Percentiles rank a stretch among this genome's conserved stretches.
Evolutionary conservation across 2,329 filamentous ascomycete genomes (phyloP).

Genomic region (Xylariaceae sp.): DNA sequence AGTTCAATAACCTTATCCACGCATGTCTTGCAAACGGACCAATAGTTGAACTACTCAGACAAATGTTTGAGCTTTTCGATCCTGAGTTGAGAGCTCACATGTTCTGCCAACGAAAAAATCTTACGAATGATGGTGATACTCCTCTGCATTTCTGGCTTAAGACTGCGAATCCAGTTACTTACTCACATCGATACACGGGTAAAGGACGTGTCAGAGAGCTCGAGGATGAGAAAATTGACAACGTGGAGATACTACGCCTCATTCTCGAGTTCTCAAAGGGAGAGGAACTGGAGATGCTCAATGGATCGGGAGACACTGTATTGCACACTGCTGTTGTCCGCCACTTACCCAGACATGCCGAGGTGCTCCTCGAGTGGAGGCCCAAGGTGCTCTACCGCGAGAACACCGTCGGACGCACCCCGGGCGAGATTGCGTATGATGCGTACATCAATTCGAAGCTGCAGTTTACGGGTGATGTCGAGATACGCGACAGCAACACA

Average conservation of each 20-base stretch:
- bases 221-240: constrained; percentile 24
- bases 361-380: constrained; percentile 49
- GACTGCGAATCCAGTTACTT: constrained; percentile 11
- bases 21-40: constrained; percentile 39
- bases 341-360: constrained; percentile 33
- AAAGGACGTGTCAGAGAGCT: background rate
- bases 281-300: constrained; percentile 53
- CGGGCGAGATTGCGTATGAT: constrained; percentile 63
- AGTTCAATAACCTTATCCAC: constrained; percentile 67
- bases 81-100: constrained; percentile 52
- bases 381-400: constrained; percentile 64
- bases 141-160: constrained; percentile 61
- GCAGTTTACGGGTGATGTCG: constrained; percentile 16
- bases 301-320: constrained; percentile 61
- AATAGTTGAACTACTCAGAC: constrained; percentile 34
- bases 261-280: constrained; percentile 55
- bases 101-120: constrained; percentile 54
- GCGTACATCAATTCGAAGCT: constrained; percentile 40
- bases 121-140: constrained; percentile 51
- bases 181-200: background rate
- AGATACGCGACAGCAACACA: background rate
- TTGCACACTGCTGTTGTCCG: constrained; percentile 54
- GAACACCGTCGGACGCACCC: constrained; percentile 72
- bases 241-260: constrained; percentile 42
- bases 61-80: constrained; percentile 57